Percentiles rank a stretch among this genome's conserved stretches.
Conservation (phyloP, 2,329 filamentous ascomycete species). For the Decorospora gaudefroyi region DNA sequence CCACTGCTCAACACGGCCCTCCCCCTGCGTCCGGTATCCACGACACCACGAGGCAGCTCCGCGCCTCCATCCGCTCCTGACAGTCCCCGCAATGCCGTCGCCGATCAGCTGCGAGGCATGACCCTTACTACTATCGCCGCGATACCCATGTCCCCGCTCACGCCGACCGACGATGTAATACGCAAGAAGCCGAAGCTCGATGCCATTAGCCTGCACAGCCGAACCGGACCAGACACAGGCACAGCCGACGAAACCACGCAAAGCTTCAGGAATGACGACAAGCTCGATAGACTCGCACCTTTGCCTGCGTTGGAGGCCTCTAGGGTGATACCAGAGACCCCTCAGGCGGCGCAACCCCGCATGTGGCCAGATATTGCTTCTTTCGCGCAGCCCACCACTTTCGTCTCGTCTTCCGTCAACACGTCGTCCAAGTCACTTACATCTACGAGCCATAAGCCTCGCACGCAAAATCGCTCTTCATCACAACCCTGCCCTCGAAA, state of each 20-base stretch:
- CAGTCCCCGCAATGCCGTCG: conserved; percentile 45
- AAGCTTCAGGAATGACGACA: conserved; percentile 1
- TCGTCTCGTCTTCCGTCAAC: conserved; percentile 24
- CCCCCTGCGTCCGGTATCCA: conserved; percentile 33
- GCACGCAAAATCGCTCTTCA: conserved; percentile 12
- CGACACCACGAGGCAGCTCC: conserved; percentile 33
- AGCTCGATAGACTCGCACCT: conserved; percentile 13
- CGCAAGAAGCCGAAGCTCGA: conserved; percentile 47
- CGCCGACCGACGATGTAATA: conserved; percentile 40
- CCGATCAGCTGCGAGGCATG: conserved; percentile 45
- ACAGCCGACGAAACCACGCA: conserved; percentile 6
- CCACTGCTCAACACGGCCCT: conserved; percentile 43
- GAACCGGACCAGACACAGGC: conserved; percentile 19
- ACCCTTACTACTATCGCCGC: conserved; percentile 30
- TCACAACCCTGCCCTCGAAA: conserved; percentile 28
- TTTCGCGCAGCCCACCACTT: conserved; percentile 38
- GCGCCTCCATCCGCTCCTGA: conserved; percentile 30
- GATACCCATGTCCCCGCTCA: conserved; percentile 43
- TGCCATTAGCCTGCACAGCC: conserved; percentile 28
- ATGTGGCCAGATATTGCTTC: conserved; percentile 38
- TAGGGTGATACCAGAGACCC: conserved; percentile 39
- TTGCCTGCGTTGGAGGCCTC: conserved; percentile 3
- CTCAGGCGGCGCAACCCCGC: conserved; percentile 42
- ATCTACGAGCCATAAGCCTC: conserved; percentile 7
- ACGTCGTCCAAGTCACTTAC: conserved; percentile 10